These are phyloP conservation scores for Xylaria bambusicola DNA, from an alignment of 495 filamentous ascomycete genomes.

Conservation along the genomic window DNA sequence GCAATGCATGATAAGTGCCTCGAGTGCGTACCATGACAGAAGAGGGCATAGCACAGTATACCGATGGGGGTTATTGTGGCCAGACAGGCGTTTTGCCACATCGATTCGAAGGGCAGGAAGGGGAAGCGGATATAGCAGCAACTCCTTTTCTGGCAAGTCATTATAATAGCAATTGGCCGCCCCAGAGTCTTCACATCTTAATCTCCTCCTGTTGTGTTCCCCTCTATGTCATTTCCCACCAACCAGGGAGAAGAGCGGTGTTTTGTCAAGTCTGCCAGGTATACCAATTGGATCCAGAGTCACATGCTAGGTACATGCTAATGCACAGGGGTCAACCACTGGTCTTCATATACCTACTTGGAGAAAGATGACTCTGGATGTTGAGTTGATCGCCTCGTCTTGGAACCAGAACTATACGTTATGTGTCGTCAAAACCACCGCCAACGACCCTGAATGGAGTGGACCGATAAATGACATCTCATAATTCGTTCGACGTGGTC, in stretches of 20 bases:
- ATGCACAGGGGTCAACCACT: no score
- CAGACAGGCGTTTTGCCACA: not conserved
- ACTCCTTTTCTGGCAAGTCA: not conserved
- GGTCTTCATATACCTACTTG: no score
- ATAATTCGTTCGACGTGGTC: slow-evolving; percentile 2
- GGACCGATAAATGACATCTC: not conserved
- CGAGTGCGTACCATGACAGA: not conserved
- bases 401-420: slow-evolving; percentile 1
- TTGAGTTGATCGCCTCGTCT: slow-evolving; percentile 5
- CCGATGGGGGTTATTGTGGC: not conserved
- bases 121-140: not conserved
- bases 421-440: not conserved
- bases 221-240: not conserved
- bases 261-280: not conserved
- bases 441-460: not conserved
- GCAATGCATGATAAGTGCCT: slow-evolving; percentile 1
- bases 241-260: not conserved
- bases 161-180: slow-evolving; percentile 4
- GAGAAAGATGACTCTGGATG: no score
- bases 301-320: no score
- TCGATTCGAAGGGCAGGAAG: not conserved
- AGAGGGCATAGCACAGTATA: not conserved
- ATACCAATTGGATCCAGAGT: not conserved
- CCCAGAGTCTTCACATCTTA: not conserved
- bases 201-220: not conserved